Evolutionary conservation across 2,329 filamentous ascomycete genomes (phyloP), one percentile per base, ranked within the genome.

Genomic region (Arachnomyces sp.): DNA sequence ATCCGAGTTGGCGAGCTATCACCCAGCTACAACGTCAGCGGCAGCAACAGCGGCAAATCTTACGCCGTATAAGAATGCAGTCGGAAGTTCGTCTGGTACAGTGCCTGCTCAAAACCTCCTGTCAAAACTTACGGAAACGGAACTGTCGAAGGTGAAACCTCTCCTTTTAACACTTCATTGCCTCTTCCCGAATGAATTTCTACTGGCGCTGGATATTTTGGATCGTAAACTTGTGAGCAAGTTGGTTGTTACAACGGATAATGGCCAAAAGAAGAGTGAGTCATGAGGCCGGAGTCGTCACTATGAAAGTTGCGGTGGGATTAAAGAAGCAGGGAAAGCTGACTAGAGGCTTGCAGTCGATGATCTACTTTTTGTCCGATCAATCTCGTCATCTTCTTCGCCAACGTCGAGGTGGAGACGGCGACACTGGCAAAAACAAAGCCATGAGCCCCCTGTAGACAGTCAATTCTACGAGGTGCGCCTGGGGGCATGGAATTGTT

Each of bases 161-260:
- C 65, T 83, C 12, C 67, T 94, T n/a, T 67, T 87, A 1, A 87
- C 85, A 0, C 74, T 94, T 0, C 89, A 95, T 64, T 83, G 87
- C 28, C 67, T 95, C 11, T 93, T 93, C 55, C 88, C 88, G 0
- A 77, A 78, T 47, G 75, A 87, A 39, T 66, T 95, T 2, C 78
- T 95, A 1, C 84, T 87, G 2, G 87, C 90, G 0, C 72, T 98
- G 2, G 89, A 96, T 60, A 72, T 96, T 0, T 72, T 98, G 1
- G 92, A 98, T 60, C 76, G 86, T 17, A 67, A 73, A 2, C 74
- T 92, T 1, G 77, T 94, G 28, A 79, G 71, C 4, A 72, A 78
- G 1, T 60, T 80, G 3, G 36, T 72, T 12, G 32, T 58, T 7
- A 31, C 43, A 18, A 28, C 33, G 6, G 40, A 49, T 30, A 30